phyloP scores from a whole-genome alignment of 352 stramenopile genomes.

The Phytophthora sp. region DNA sequence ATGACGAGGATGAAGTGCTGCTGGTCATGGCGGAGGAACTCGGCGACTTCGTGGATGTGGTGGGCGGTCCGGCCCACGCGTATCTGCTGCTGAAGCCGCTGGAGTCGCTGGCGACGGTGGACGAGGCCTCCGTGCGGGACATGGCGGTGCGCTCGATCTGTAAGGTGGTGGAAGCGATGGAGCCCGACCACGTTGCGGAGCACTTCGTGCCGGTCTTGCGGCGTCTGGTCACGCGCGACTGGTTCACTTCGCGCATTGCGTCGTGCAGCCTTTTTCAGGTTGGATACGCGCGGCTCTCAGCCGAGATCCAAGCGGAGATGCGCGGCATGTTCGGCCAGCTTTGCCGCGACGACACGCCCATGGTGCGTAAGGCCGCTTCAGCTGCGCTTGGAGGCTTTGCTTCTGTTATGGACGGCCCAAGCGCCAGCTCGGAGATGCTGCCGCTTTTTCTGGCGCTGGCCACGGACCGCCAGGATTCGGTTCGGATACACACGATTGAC shows the following conservation, averaged over 20 bases:
- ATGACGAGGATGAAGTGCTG: constrained; percentile 98
- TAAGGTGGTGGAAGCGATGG: constrained; percentile 88
- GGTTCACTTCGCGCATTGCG: constrained; percentile 89
- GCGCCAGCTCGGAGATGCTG: constrained; percentile 76
- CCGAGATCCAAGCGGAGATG: constrained; percentile 83
- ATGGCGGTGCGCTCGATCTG: constrained; percentile 92
- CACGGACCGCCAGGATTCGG: constrained; percentile 95
- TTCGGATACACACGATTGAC: constrained; percentile 97
- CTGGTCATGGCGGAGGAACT: constrained; percentile 94
- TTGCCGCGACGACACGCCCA: constrained; percentile 97
- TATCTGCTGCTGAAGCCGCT: constrained; percentile 94
- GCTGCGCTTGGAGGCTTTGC: constrained; percentile 91
- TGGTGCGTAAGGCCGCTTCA: constrained; percentile 94
- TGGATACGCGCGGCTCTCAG: constrained; percentile 58
- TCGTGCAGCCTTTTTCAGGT: constrained; percentile 86
- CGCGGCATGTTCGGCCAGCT: constrained; percentile 93
- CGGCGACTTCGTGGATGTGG: constrained; percentile 87
- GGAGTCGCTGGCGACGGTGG: constrained; percentile 92
- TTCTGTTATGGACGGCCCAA: constrained; percentile 65
- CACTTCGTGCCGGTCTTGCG: constrained; percentile 95
- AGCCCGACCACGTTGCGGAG: constrained; percentile 81
- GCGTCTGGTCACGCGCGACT: constrained; percentile 95
- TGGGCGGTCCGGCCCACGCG: constrained; percentile 90
- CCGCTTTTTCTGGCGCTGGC: constrained; percentile 85
- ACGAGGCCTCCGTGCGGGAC: constrained; percentile 95